Evolutionary conservation across 2,329 filamentous ascomycete genomes (phyloP).

Genomic region (Fusarium stilboides): DNA sequence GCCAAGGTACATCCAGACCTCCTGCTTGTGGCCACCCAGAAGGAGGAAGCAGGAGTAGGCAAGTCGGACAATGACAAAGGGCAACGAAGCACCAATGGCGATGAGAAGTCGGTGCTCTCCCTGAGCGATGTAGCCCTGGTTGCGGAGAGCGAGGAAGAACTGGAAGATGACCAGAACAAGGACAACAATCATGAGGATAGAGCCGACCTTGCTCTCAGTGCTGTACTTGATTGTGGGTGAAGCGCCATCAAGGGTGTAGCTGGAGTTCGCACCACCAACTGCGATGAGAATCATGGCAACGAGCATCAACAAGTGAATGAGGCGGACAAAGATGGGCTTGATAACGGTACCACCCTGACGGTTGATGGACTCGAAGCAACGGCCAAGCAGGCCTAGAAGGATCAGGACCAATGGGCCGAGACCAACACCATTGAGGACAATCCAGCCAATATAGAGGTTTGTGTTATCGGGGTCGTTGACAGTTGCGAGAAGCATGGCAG

Average conservation of each 20-base stretch:
- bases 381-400: slow-evolving; percentile 52
- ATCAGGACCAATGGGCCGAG: slow-evolving; percentile 65
- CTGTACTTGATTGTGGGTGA: slow-evolving; percentile 49
- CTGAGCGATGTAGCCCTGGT: slow-evolving; percentile 58
- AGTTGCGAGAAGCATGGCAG: slow-evolving; percentile 60
- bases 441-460: slow-evolving; percentile 54
- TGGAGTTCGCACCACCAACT: slow-evolving; percentile 52
- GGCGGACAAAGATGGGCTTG: slow-evolving; percentile 51
- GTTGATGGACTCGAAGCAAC: slow-evolving; percentile 64
- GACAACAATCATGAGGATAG: slow-evolving; percentile 54
- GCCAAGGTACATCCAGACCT: slow-evolving; percentile 53
- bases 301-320: slow-evolving; percentile 60
- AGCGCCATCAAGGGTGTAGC: slow-evolving; percentile 41
- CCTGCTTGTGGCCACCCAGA: slow-evolving; percentile 47
- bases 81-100: slow-evolving; percentile 54
- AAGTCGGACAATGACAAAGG: slow-evolving; percentile 54
- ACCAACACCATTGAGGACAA: slow-evolving; percentile 53
- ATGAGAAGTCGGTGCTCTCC: slow-evolving; percentile 71
- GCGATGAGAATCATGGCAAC: slow-evolving; percentile 57
- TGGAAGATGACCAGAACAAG: slow-evolving; percentile 59
- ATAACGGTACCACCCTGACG: slow-evolving; percentile 53
- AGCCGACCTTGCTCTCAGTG: slow-evolving; percentile 49
- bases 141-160: slow-evolving; percentile 57
- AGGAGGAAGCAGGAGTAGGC: slow-evolving; percentile 52
- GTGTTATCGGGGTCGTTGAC: slow-evolving; percentile 66